Percentiles rank a stretch among this genome's conserved stretches.
Evolutionary conservation across 2,329 filamentous ascomycete genomes (phyloP).

Genomic region (Phaeophleospora eucalypticola): DNA sequence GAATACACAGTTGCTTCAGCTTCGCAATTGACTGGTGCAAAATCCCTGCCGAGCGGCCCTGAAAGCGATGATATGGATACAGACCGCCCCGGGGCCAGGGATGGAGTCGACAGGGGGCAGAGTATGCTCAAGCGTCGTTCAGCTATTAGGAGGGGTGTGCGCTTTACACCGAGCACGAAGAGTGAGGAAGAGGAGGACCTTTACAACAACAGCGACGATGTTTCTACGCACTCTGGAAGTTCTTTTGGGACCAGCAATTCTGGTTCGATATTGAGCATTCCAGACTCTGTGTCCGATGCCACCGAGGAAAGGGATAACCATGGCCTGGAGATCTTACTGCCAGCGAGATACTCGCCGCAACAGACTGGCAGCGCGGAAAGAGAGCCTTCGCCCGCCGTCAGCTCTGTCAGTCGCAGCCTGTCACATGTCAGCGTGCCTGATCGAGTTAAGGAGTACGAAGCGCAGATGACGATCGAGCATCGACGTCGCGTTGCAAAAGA

Average conservation of each 20-base stretch:
- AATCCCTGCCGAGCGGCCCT: neutral
- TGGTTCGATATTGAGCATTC: slow-evolving; percentile 6
- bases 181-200: slow-evolving; percentile 1
- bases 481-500: neutral
- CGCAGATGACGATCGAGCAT: neutral
- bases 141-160: slow-evolving; percentile 10
- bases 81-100: slow-evolving; percentile 6
- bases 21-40: neutral
- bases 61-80: neutral
- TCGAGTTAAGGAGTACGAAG: slow-evolving; percentile 8
- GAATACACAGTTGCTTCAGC: slow-evolving; percentile 7
- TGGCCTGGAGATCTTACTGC: neutral
- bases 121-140: slow-evolving; percentile 6
- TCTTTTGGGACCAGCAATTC: slow-evolving; percentile 9
- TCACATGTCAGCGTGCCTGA: neutral
- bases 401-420: neutral
- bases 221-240: slow-evolving; percentile 18
- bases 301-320: neutral
- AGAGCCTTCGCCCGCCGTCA: neutral
- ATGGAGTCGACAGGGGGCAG: slow-evolving; percentile 5
- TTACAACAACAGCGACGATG: slow-evolving; percentile 11
- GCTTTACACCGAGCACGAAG: slow-evolving; percentile 14
- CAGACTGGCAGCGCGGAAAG: neutral
- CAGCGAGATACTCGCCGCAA: slow-evolving; percentile 3
- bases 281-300: slow-evolving; percentile 5